Percentiles rank a stretch among this genome's conserved stretches.
phyloP scores from a whole-genome alignment of 2,329 filamentous ascomycete species.

The Colletotrichum sp. region DNA sequence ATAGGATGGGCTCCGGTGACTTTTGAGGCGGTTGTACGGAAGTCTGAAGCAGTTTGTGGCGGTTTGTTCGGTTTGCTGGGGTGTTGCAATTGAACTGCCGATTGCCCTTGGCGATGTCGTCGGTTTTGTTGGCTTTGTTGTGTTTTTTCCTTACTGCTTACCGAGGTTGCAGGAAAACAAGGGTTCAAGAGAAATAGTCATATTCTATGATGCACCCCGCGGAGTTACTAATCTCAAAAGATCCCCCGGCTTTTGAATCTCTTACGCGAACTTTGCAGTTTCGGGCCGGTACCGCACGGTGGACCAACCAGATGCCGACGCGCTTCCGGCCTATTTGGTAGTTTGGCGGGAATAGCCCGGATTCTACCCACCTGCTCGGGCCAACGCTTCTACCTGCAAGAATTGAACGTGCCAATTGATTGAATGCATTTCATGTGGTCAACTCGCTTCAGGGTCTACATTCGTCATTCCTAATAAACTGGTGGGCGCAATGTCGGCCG shows the following conservation, averaged over 20 bases:
- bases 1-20: neutral
- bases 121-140: neutral
- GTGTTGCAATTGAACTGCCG: neutral
- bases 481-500: neutral
- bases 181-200: neutral
- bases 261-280: neutral
- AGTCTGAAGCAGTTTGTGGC: neutral
- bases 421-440: neutral
- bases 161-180: neutral
- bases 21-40: neutral
- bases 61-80: neutral
- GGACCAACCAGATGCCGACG: constrained; percentile 8
- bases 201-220: neutral
- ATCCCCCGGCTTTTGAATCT: neutral
- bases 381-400: neutral
- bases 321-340: neutral
- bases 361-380: neutral
- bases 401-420: neutral
- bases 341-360: constrained; percentile 3
- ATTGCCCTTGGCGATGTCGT: neutral
- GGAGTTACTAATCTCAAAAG: neutral
- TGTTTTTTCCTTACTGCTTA: neutral
- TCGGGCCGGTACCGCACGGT: constrained; percentile 9
- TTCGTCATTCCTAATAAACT: no score
- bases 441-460: no score